Conservation (phyloP, 208 protist species). For the Leishmania major region DNA sequence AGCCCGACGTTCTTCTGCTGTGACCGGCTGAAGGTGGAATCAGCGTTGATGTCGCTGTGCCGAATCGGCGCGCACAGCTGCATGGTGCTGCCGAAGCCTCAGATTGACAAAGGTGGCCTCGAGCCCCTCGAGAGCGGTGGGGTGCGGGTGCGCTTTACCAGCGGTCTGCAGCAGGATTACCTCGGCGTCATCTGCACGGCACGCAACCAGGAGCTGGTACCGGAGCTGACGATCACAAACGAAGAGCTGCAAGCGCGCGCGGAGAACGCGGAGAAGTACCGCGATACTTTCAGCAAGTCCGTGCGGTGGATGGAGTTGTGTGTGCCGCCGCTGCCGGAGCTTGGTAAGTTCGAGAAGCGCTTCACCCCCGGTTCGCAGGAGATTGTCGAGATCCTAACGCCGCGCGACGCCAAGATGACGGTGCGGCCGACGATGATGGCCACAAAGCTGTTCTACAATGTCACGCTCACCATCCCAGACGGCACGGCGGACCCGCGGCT, state of each 20-base stretch:
- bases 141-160: slow-evolving; percentile 86
- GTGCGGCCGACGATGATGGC: slow-evolving; percentile 93
- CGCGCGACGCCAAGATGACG: slow-evolving; percentile 89
- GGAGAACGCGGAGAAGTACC: slow-evolving; percentile 80
- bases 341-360: slow-evolving; percentile 85
- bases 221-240: slow-evolving; percentile 82
- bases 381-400: slow-evolving; percentile 90
- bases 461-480: slow-evolving; percentile 88
- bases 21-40: slow-evolving; percentile 85
- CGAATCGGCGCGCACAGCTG: slow-evolving; percentile 83
- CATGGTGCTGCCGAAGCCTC: slow-evolving; percentile 77
- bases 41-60: slow-evolving; percentile 84
- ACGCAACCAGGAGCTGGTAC: slow-evolving; percentile 71
- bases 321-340: slow-evolving; percentile 86
- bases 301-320: slow-evolving; percentile 91
- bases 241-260: slow-evolving; percentile 85
- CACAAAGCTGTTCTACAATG: slow-evolving; percentile 93
- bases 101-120: slow-evolving; percentile 77
- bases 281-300: slow-evolving; percentile 61
- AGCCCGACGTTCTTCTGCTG: slow-evolving; percentile 94
- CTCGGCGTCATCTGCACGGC: slow-evolving; percentile 89
- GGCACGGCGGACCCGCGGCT: slow-evolving; percentile 77
- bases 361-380: slow-evolving; percentile 92
- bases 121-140: slow-evolving; percentile 82
- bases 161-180: slow-evolving; percentile 83